Percentiles rank a stretch among this genome's conserved stretches.
Conservation (phyloP, 2,329 filamentous ascomycete genomes). For the Claviceps sp. region DNA sequence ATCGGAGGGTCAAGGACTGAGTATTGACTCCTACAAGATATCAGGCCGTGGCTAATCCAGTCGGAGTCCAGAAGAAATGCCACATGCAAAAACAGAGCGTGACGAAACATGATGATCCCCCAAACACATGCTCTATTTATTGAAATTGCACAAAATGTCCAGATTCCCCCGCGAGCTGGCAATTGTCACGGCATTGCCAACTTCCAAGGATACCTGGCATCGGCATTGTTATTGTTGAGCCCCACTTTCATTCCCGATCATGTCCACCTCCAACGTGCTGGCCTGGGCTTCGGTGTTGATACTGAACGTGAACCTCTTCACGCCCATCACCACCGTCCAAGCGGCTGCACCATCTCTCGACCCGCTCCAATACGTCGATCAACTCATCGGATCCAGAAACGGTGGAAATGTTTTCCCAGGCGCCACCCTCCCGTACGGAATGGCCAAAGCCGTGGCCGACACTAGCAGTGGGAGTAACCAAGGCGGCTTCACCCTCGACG, state of each 20-base stretch:
- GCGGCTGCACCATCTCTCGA: slow-evolving; percentile 3
- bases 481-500: slow-evolving; percentile 42
- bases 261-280: not conserved
- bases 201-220: too few relatives aligned
- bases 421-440: slow-evolving; percentile 30
- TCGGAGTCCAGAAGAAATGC: too few relatives aligned
- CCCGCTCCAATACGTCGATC: slow-evolving; percentile 19
- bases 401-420: slow-evolving; percentile 30
- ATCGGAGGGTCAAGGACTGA: too few relatives aligned
- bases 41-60: too few relatives aligned
- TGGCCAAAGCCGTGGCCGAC: slow-evolving; percentile 46
- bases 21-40: too few relatives aligned
- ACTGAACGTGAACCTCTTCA: not conserved
- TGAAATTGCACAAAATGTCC: too few relatives aligned
- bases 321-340: not conserved
- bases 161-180: not conserved
- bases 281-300: not conserved
- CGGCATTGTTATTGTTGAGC: not conserved
- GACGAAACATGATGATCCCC: too few relatives aligned
- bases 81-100: too few relatives aligned
- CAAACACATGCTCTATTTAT: too few relatives aligned
- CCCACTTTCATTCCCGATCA: not conserved
- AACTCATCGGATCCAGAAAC: slow-evolving; percentile 21
- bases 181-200: not conserved
- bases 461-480: slow-evolving; percentile 31